Base-by-base conservation (phyloP, 2,329 filamentous ascomycete species). In the Aspergillus sp. region DNA sequence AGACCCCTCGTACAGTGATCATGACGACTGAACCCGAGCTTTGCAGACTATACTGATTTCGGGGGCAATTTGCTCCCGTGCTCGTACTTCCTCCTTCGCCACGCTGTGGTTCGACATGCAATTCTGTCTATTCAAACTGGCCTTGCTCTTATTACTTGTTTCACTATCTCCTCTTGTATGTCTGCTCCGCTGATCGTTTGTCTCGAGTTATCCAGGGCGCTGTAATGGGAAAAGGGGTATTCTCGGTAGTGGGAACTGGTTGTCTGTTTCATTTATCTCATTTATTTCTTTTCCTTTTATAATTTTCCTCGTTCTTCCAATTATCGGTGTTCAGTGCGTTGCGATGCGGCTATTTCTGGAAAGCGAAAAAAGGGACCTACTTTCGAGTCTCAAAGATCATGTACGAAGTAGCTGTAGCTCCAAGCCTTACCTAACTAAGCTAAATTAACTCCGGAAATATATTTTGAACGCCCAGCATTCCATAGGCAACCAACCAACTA, bases 191-290 rank as follows among this genome's bases (percentile, higher is more conserved):
- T 62, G 54, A 58, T 58, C 65, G 64, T 66, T 64, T 63, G 53
- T 66, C 63, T 67, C 64, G 56, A 69, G 57, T 69, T 69, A 59
- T 63, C 64, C 67, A 56, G 67, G 73, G 73, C 73, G 73, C 73
- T 75, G 67, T 73, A 73, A 74, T 73, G 70, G 71, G 68, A 71
- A 73, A 73, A 70, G 66, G 63, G 70, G 67, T 66, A 63, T 67
- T 69, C 65, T 70, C 67, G 66, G 68, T 68, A 71, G 68, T 68
- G 66, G 64, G 66, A 69, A 72, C 65, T 64, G 58, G 62, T 57
- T 55, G 52, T 58, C 47, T 53, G 17, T 53, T 57, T 52, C 51
- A 17, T 59, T 25, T 57, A 37, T 33, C 56, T 54, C 41, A 14
- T 53, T 48, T 52, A 17, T 50, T 31, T 52, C 40, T 35, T 43